These are phyloP conservation scores for Diaporthe velutina DNA, from an alignment of 2,329 filamentous ascomycete species.

Conservation along the genomic window DNA sequence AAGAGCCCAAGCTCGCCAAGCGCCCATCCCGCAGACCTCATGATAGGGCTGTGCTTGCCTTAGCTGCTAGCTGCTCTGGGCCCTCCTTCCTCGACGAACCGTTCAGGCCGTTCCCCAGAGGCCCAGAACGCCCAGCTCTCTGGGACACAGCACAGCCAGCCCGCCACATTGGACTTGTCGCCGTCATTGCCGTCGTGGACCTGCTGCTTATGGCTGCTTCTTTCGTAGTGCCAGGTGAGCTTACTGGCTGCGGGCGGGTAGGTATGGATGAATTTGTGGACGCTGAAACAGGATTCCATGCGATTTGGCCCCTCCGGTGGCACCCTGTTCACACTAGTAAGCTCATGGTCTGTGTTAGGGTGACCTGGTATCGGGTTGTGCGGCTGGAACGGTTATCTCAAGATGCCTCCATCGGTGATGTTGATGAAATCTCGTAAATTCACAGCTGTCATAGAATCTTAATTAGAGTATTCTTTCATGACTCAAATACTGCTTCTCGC, in stretches of 20 bases:
- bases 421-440: not conserved
- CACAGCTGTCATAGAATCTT: not conserved
- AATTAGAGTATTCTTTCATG: conserved; percentile 5
- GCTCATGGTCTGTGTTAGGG: conserved; percentile 12
- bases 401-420: not conserved
- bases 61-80: not conserved
- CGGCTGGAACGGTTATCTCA: conserved; percentile 13
- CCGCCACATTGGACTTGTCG: conserved; percentile 17
- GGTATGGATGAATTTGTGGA: not conserved
- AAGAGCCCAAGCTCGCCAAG: conserved; percentile 5
- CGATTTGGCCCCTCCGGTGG: not conserved
- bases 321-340: conserved; percentile 5
- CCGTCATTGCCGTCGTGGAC: conserved; percentile 12
- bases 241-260: not conserved
- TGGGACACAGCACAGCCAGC: conserved; percentile 2
- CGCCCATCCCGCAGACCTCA: not conserved
- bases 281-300: conserved; percentile 18
- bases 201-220: conserved; percentile 6
- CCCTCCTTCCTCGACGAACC: conserved; percentile 7
- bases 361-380: not conserved
- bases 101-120: not conserved
- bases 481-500: not conserved
- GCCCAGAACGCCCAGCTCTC: conserved; percentile 12
- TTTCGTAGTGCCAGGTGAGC: not conserved
- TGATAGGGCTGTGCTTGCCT: conserved; percentile 25